These are phyloP conservation scores for Tolypocladium inflatum DNA, from an alignment of 2,329 filamentous ascomycete genomes.

Conservation along the genomic window DNA sequence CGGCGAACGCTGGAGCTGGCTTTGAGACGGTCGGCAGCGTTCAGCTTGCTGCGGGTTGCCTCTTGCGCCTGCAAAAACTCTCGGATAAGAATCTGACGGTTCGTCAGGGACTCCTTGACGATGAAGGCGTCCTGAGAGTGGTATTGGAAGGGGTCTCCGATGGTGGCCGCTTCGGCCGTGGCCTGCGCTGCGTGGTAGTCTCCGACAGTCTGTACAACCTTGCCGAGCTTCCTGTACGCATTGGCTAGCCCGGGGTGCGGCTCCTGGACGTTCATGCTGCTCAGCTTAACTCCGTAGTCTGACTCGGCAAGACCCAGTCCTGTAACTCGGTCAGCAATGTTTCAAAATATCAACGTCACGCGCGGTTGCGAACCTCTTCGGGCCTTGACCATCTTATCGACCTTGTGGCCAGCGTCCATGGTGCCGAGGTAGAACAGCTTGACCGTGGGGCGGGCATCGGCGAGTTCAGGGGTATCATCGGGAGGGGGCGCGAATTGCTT, in stretches of 20 bases:
- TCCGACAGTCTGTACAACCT: constrained; percentile 84
- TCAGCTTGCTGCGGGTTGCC: constrained; percentile 68
- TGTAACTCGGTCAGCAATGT: constrained; percentile 26
- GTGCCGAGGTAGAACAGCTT: constrained; percentile 93
- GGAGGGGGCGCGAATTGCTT: constrained; percentile 98
- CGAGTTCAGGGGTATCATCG: constrained; percentile 91
- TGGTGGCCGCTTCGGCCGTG: constrained; percentile 88
- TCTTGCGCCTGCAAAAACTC: constrained; percentile 91
- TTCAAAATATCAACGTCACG: background rate
- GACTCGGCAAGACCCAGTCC: constrained; percentile 86
- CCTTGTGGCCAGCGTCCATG: constrained; percentile 96
- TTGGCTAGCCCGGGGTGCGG: constrained; percentile 78
- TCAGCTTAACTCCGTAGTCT: constrained; percentile 85
- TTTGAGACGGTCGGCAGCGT: constrained; percentile 82
- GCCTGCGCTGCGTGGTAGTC: constrained; percentile 96
- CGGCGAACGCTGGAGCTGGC: constrained; percentile 75
- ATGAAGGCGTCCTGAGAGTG: constrained; percentile 95
- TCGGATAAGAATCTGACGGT: constrained; percentile 90
- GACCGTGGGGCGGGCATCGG: constrained; percentile 79
- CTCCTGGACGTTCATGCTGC: constrained; percentile 80
- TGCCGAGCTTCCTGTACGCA: constrained; percentile 91
- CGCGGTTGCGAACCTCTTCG: constrained; percentile 59
- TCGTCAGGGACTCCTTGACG: constrained; percentile 95
- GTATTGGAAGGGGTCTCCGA: constrained; percentile 89
- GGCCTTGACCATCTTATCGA: constrained; percentile 88